A percentile compares a stretch with the other conserved stretches of the same genome.
Evolutionary conservation across 164 flowering plant species (phyloP).

Genomic region (Protea cynaroides): DNA sequence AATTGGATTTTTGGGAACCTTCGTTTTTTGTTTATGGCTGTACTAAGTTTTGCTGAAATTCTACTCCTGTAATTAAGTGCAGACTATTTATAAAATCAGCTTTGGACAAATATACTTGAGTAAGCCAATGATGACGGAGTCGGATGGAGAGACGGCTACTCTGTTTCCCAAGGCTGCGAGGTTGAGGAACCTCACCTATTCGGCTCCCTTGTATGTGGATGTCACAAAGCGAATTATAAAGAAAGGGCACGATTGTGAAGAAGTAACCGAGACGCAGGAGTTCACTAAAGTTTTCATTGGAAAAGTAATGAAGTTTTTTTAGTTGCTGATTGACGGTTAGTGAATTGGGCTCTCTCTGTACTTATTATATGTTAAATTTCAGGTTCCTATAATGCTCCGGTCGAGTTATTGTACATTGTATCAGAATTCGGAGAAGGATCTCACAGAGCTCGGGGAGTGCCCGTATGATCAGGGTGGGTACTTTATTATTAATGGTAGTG

Average conservation of each 20-base stretch:
- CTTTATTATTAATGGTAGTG: conserved; percentile 97
- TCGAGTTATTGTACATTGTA: conserved; percentile 92
- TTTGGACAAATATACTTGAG: conserved; percentile 96
- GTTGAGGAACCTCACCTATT: conserved; percentile 87
- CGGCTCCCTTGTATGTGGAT: conserved; percentile 96
- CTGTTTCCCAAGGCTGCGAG: conserved; percentile 97
- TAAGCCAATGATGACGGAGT: conserved; percentile 99
- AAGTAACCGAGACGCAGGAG: conserved; percentile 88
- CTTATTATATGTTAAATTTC: neutral
- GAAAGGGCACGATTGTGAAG: conserved; percentile 98
- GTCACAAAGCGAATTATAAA: conserved; percentile 75
- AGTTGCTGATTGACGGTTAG: neutral
- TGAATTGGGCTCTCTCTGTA: neutral
- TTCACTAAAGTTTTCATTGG: conserved; percentile 93
- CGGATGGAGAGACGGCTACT: conserved; percentile 97
- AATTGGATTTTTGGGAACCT: neutral
- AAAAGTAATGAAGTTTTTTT: conserved; percentile 42
- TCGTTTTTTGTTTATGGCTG: neutral
- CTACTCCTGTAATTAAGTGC: conserved; percentile 23
- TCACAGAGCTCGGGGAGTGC: conserved; percentile 98
- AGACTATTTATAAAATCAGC: conserved; percentile 93
- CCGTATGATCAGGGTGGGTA: conserved; percentile 99
- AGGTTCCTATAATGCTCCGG: conserved; percentile 99
- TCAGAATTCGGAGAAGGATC: conserved; percentile 90
- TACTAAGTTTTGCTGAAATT: neutral